phyloP scores from a whole-genome alignment of 164 flowering plant species.

The Umbilicus rupestris region DNA sequence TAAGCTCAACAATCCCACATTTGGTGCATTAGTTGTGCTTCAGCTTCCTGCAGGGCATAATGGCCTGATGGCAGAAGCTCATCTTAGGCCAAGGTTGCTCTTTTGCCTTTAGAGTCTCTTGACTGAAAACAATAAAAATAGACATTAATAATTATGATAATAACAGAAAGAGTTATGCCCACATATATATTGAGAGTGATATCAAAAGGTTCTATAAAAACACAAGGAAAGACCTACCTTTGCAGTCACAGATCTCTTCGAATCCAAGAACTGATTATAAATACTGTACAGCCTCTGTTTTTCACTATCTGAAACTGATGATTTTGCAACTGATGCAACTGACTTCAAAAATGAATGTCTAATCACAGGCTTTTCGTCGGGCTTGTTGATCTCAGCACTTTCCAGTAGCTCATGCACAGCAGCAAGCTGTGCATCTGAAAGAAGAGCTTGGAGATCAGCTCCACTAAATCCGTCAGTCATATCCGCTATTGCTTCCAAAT shows the following conservation, averaged over 20 bases:
- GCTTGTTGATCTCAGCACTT: conserved; percentile 17
- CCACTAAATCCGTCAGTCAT: conserved; percentile 96
- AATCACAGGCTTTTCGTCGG: conserved; percentile 51
- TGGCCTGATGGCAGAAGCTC: not conserved
- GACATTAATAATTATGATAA: not conserved
- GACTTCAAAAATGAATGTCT: conserved; percentile 47
- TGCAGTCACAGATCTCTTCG: conserved; percentile 58
- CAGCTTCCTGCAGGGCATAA: too few species aligned
- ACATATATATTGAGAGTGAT: not conserved
- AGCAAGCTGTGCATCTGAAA: conserved; percentile 87
- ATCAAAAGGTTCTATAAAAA: not conserved
- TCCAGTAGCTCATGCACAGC: conserved; percentile 72
- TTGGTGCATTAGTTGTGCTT: too few species aligned
- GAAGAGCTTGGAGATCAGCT: conserved; percentile 94
- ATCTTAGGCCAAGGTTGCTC: conserved; percentile 56
- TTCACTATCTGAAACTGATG: conserved; percentile 84
- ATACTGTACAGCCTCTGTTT: conserved; percentile 62
- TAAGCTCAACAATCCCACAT: too few species aligned
- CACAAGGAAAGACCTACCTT: conserved; percentile 32
- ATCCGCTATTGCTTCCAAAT: conserved; percentile 56
- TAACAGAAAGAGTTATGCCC: not conserved
- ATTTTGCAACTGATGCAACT: conserved; percentile 59
- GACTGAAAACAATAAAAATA: conserved; percentile 32
- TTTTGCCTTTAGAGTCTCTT: conserved; percentile 72
- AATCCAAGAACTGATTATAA: conserved; percentile 73